phyloP scores from a whole-genome alignment of 75 land plant genomes.

The Gnetum montanum region DNA sequence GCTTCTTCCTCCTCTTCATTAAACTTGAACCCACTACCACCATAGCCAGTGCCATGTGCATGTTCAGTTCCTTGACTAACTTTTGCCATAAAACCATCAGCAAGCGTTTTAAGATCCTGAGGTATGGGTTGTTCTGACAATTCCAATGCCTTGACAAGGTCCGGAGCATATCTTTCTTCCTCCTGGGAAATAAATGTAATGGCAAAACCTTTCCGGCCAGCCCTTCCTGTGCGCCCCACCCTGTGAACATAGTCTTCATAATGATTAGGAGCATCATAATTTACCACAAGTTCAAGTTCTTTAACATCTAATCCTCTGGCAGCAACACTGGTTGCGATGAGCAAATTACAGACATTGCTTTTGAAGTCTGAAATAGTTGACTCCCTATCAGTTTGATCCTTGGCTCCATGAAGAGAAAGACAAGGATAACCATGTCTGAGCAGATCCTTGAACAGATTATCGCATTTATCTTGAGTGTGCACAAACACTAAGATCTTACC shows the following conservation, averaged over 20 bases:
- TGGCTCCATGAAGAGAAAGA: constrained; percentile 93
- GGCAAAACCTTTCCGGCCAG: constrained; percentile 83
- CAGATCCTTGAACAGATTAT: constrained; percentile 75
- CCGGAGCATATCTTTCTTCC: constrained; percentile 90
- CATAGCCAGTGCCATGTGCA: constrained; percentile 96
- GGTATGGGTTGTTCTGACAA: constrained; percentile 93
- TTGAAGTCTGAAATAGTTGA: constrained; percentile 90
- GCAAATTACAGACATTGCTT: constrained; percentile 82
- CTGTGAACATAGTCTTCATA: constrained; percentile 99
- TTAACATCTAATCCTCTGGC: constrained; percentile 97
- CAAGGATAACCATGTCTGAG: constrained; percentile 89
- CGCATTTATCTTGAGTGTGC: constrained; percentile 93
- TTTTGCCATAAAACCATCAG: constrained; percentile 88
- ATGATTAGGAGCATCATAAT: constrained; percentile 93
- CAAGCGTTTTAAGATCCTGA: constrained; percentile 83
- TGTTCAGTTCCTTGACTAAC: constrained; percentile 90
- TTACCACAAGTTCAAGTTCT: constrained; percentile 90
- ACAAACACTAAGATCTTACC: constrained; percentile 96
- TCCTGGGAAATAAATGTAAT: constrained; percentile 86
- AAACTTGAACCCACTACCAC: constrained; percentile 98
- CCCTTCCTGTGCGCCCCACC: constrained; percentile 97
- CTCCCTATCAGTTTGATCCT: constrained; percentile 95
- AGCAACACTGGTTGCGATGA: constrained; percentile 94
- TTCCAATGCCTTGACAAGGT: constrained; percentile 90
- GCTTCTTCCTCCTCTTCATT: constrained; percentile 99